phyloP scores from a whole-genome alignment of 495 filamentous ascomycete species.

The Talaromyces stipitatus region DNA sequence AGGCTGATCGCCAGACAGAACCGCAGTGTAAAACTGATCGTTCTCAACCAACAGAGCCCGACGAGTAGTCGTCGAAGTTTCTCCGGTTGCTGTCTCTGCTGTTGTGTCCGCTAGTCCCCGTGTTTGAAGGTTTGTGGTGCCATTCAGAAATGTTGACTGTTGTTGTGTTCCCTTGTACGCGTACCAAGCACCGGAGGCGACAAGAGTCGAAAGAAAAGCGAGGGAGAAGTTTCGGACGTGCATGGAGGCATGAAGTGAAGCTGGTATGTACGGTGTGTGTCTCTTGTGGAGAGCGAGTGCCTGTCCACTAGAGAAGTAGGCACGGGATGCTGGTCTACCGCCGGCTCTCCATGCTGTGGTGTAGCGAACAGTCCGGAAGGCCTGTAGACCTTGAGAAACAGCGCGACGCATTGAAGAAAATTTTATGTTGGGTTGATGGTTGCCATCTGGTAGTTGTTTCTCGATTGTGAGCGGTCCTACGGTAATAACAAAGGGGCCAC shows the following conservation, averaged over 20 bases:
- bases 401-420: constrained; percentile 54
- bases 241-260: constrained; percentile 49
- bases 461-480: background rate
- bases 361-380: constrained; percentile 54
- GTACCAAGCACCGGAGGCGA: constrained; percentile 61
- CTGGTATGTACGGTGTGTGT: constrained; percentile 27
- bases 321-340: constrained; percentile 36
- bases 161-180: constrained; percentile 39
- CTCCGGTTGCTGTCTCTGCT: constrained; percentile 10
- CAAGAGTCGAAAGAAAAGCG: constrained; percentile 51
- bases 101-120: constrained; percentile 5
- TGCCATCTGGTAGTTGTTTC: background rate
- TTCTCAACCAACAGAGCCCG: constrained; percentile 65
- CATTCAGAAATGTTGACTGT: constrained; percentile 16
- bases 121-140: constrained; percentile 12
- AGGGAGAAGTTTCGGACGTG: constrained; percentile 56
- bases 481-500: background rate
- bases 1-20: constrained; percentile 71
- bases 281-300: constrained; percentile 35
- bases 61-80: constrained; percentile 23
- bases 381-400: constrained; percentile 38
- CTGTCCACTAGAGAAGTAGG: constrained; percentile 38
- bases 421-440: background rate
- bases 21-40: constrained; percentile 76
- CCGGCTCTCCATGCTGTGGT: constrained; percentile 44